These are phyloP conservation scores for Termitomyces sp. DNA, from an alignment of 768 basidiomycete genomes.

Conservation along the genomic window DNA sequence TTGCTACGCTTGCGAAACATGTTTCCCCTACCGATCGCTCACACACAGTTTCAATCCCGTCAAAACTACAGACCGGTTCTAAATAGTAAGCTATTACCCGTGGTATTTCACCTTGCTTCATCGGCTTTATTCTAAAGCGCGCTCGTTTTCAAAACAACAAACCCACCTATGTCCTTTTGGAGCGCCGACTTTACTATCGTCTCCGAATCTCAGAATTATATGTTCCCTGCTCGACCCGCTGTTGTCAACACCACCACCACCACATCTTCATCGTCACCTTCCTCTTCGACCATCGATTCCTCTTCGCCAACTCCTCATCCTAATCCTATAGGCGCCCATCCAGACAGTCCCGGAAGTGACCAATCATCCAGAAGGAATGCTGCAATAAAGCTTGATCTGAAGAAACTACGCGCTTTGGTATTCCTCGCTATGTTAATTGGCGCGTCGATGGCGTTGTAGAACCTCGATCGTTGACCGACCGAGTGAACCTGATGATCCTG, in stretches of 20 bases:
- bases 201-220: slow-evolving; percentile 8
- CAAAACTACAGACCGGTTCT: slow-evolving; percentile 19
- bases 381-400: slow-evolving; percentile 22
- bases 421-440: slow-evolving; percentile 53
- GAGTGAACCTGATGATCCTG: background rate
- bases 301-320: slow-evolving; percentile 1
- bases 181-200: slow-evolving; percentile 46
- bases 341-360: slow-evolving; percentile 6
- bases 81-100: slow-evolving; percentile 21
- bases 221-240: slow-evolving; percentile 16
- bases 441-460: slow-evolving; percentile 45
- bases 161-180: slow-evolving; percentile 31
- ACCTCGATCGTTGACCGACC: background rate
- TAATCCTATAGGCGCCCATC: slow-evolving; percentile 11
- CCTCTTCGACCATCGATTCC: slow-evolving; percentile 1
- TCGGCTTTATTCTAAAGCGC: slow-evolving; percentile 16
- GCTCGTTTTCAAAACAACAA: slow-evolving; percentile 25
- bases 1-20: slow-evolving; percentile 36
- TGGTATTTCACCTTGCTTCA: background rate
- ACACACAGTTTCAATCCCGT: slow-evolving; percentile 27
- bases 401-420: slow-evolving; percentile 41
- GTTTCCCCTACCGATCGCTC: slow-evolving; percentile 29
- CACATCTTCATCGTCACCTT: background rate
- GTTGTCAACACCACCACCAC: slow-evolving; percentile 4
- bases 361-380: slow-evolving; percentile 12